Evolutionary conservation across 2,329 filamentous ascomycete species (phyloP).

Genomic region (Cladorrhinum sp.): DNA sequence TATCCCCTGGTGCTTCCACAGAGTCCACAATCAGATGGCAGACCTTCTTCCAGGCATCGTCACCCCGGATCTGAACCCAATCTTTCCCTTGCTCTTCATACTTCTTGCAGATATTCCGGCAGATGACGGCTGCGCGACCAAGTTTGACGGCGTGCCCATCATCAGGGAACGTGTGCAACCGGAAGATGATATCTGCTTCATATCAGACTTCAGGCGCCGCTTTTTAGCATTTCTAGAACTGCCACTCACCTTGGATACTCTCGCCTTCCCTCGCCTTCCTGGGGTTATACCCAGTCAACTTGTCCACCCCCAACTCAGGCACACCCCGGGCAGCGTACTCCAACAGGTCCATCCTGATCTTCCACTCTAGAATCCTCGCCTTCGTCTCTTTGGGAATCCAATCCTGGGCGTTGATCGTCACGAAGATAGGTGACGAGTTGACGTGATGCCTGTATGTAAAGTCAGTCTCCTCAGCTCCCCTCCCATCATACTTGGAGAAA

Average conservation of each 20-base stretch:
- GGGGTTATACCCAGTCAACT: slow-evolving; percentile 59
- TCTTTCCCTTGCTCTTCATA: slow-evolving; percentile 43
- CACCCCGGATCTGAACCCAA: slow-evolving; percentile 52
- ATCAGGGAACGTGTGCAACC: slow-evolving; percentile 54
- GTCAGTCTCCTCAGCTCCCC: neutral
- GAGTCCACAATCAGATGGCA: slow-evolving; percentile 61
- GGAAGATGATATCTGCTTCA: slow-evolving; percentile 41
- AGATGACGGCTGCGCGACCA: slow-evolving; percentile 65
- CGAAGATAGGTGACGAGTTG: slow-evolving; percentile 70
- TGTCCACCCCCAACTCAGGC: slow-evolving; percentile 57
- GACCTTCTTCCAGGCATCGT: slow-evolving; percentile 58
- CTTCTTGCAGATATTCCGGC: slow-evolving; percentile 47
- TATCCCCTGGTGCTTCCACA: slow-evolving; percentile 49
- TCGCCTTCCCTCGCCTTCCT: slow-evolving; percentile 36
- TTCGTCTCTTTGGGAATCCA: slow-evolving; percentile 63
- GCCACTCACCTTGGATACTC: slow-evolving; percentile 41
- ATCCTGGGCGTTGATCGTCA: slow-evolving; percentile 57
- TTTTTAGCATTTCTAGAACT: neutral
- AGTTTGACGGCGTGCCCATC: slow-evolving; percentile 83
- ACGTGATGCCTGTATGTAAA: slow-evolving; percentile 66
- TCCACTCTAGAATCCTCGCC: slow-evolving; percentile 73
- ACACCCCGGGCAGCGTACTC: slow-evolving; percentile 69
- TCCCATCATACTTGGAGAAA: neutral
- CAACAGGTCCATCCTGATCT: slow-evolving; percentile 69
- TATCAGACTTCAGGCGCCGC: neutral